Evolutionary conservation across 192 early-diverging fungal genomes (phyloP).

Genomic region (Backusella mclennaniae): DNA sequence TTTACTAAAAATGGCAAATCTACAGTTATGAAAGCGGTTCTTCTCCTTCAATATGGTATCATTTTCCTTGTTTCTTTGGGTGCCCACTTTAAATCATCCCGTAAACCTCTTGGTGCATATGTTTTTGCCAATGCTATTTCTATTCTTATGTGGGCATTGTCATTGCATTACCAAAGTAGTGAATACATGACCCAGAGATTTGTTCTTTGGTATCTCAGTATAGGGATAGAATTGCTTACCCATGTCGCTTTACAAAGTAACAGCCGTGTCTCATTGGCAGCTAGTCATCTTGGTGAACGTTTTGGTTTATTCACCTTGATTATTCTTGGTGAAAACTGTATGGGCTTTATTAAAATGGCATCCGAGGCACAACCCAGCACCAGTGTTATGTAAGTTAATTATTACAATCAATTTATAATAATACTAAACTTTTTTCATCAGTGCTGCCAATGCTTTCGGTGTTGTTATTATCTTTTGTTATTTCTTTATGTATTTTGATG

Average conservation of each 20-base stretch:
- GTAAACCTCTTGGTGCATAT: constrained; percentile 20
- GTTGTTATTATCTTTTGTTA: constrained; percentile 45
- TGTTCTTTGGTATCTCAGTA: constrained; percentile 43
- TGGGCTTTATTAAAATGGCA: constrained; percentile 41
- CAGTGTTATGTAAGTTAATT: constrained; percentile 26
- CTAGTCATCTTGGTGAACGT: constrained; percentile 47
- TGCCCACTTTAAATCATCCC: constrained; percentile 10
- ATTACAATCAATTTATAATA: not conserved
- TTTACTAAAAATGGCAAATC: not conserved
- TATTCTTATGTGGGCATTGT: constrained; percentile 32
- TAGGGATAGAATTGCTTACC: constrained; percentile 37
- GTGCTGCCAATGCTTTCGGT: constrained; percentile 40
- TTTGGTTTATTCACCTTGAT: constrained; percentile 49
- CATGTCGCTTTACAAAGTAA: constrained; percentile 37
- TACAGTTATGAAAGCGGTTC: constrained; percentile 33
- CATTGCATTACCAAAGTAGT: constrained; percentile 6
- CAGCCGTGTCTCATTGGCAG: constrained; percentile 38
- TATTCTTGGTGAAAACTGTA: constrained; percentile 43
- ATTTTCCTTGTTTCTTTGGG: constrained; percentile 31
- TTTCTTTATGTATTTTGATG: constrained; percentile 55
- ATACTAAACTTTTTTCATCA: not conserved
- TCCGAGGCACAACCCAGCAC: constrained; percentile 8
- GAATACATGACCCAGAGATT: constrained; percentile 16
- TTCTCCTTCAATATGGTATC: constrained; percentile 28
- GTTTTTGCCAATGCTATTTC: constrained; percentile 26